Evolutionary conservation across 139 green algal species (phyloP).

Genomic region (Eudorina sp.): DNA sequence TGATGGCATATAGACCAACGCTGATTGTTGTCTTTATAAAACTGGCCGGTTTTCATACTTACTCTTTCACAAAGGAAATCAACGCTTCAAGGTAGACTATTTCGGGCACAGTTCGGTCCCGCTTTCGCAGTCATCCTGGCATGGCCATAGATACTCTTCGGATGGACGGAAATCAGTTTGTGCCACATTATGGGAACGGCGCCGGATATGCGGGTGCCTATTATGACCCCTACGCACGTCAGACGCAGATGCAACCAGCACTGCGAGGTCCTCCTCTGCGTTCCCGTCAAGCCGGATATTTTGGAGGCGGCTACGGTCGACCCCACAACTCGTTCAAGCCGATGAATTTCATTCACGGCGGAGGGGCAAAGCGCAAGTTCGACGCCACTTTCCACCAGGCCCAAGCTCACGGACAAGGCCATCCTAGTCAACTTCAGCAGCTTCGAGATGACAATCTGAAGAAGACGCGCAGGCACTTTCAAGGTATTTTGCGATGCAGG

Average conservation of each 20-base stretch:
- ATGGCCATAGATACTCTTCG: constrained; percentile 21
- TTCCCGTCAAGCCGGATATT: not conserved
- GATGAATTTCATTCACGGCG: not conserved
- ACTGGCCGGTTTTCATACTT: no score
- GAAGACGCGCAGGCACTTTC: constrained; percentile 2
- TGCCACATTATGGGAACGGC: not conserved
- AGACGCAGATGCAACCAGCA: constrained; percentile 7
- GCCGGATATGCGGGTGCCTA: not conserved
- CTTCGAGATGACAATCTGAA: constrained; percentile 15
- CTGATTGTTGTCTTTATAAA: no score
- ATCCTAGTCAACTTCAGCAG: not conserved
- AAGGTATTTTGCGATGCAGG: not conserved
- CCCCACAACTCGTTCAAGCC: not conserved
- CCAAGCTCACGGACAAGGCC: not conserved
- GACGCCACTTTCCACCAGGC: not conserved
- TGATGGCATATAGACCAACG: no score
- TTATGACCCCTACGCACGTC: constrained; percentile 3
- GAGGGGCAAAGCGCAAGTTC: constrained; percentile 8
- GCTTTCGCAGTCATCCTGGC: not conserved
- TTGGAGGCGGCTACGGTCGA: not conserved
- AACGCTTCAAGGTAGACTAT: no score
- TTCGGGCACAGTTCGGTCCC: no score
- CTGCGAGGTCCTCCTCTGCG: not conserved
- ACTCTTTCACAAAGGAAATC: no score
- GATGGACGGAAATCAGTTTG: constrained; percentile 23